These are phyloP conservation scores for Cymbopogon citratus DNA, from an alignment of 176 grass and related monocot species.

Conservation along the genomic window DNA sequence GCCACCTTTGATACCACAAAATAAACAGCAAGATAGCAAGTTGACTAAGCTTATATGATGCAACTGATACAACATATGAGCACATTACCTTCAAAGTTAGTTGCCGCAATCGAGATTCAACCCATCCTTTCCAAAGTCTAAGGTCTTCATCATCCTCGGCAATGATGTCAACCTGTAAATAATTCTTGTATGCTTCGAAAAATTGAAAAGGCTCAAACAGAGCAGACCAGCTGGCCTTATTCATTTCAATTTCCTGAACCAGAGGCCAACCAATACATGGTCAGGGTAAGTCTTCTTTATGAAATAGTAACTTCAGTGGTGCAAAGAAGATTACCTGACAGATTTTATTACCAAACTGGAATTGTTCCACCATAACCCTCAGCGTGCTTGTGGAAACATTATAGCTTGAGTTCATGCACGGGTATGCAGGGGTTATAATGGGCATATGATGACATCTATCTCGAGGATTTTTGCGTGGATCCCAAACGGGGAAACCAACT, in stretches of 20 bases:
- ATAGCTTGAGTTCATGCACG: slow-evolving; percentile 98
- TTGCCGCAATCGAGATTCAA: slow-evolving; percentile 90
- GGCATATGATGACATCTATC: slow-evolving; percentile 91
- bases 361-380: slow-evolving; percentile 91
- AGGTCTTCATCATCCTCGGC: slow-evolving; percentile 78
- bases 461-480: slow-evolving; percentile 83
- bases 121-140: slow-evolving; percentile 94
- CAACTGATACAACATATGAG: not conserved
- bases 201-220: slow-evolving; percentile 81
- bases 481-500: slow-evolving; percentile 87
- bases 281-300: slow-evolving; percentile 31
- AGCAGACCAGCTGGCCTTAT: slow-evolving; percentile 71
- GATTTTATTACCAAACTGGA: slow-evolving; percentile 75
- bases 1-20: not conserved
- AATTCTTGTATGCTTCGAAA: slow-evolving; percentile 95
- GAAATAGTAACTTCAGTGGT: slow-evolving; percentile 13
- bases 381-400: slow-evolving; percentile 93
- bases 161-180: slow-evolving; percentile 90
- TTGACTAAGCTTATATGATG: not conserved
- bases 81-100: slow-evolving; percentile 79
- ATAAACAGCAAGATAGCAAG: not conserved
- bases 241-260: slow-evolving; percentile 86
- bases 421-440: slow-evolving; percentile 96
- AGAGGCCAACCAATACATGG: not conserved
- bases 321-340: slow-evolving; percentile 53